Evolutionary conservation across 202 grass and related monocot species (phyloP), one percentile per base, ranked within the genome.

Genomic region (Eragrostis tef): DNA sequence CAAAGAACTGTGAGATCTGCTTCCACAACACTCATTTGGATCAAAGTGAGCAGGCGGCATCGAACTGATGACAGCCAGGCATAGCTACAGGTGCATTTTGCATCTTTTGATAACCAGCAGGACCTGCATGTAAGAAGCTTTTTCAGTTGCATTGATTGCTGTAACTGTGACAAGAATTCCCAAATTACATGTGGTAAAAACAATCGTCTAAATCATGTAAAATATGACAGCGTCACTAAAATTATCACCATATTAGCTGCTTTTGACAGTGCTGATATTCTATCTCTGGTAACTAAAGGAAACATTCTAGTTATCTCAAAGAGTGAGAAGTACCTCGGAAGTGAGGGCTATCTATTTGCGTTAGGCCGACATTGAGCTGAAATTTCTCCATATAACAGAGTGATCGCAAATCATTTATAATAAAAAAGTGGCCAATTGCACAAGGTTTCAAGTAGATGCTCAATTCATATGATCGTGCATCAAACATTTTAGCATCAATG

Each of bases 111-210:
- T 31, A 31, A 31, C 29, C 29, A 31, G 29, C 51, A 14, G 42
- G 41, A 59, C 72, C 78, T 85, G 83, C 72, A 16, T 29, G 63
- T 66, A 83, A 39, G 29, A 67, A 50, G 10, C 6, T 70, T 41
- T 75, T 59, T 72, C 41, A 83, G 73, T 16, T 1, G 6, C 11
- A 25, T 44, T 36, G 27, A 61, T 14, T 47, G 1, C 6, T 20
- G 10, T 68, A 60, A 70, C 21, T n/a, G 47, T 11, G 4, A 31
- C 34, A 68, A 45, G 13, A 58, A 25, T 24, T 46, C 11, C 44
- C 24, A 42, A 68, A 81, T 24, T 27, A 27, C 9, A 70, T 57
- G 61, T 7, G 17, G 9, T n/a, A 25, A 66, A n/a, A 26, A 65
- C n/a, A 14, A 22, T 21, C 34, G 7, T 11, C 0, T 17, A 22